Evolutionary conservation across 768 basidiomycete species (phyloP).

Genomic region (Rhodotorula toruloides): DNA sequence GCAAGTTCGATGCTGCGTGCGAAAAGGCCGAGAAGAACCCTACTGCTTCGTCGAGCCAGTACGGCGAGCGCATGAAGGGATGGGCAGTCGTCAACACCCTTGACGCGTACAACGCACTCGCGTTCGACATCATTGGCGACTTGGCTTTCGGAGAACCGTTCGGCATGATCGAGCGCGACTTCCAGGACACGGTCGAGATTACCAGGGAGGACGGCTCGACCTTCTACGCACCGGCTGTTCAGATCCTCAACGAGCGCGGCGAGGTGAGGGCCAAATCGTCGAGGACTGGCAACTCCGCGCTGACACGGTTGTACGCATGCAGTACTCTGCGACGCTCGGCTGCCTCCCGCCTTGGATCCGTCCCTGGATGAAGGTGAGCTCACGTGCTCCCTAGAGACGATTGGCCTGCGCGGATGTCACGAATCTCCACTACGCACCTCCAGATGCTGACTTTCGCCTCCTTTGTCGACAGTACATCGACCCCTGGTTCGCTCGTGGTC

Average conservation of each 20-base stretch:
- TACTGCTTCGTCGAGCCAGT: conserved; percentile 62
- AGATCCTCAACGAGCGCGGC: conserved; percentile 78
- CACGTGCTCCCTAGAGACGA: too few species aligned
- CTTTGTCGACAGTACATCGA: not conserved
- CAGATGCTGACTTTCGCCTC: too few species aligned
- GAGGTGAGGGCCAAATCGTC: too few species aligned
- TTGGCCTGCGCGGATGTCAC: too few species aligned
- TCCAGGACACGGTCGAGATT: conserved; percentile 51
- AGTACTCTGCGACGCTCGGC: conserved; percentile 76
- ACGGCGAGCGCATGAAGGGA: conserved; percentile 36
- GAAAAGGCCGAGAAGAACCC: conserved; percentile 46
- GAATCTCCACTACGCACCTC: too few species aligned
- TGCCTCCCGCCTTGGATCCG: conserved; percentile 65
- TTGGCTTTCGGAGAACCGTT: conserved; percentile 82
- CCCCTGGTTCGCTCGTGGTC: conserved; percentile 64
- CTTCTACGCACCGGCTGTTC: conserved; percentile 61
- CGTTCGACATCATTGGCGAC: conserved; percentile 60
- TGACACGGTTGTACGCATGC: too few species aligned
- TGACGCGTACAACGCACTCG: conserved; percentile 55
- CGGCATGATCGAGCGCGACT: conserved; percentile 72
- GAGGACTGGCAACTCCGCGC: too few species aligned
- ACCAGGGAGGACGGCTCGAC: conserved; percentile 47
- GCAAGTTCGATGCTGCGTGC: conserved; percentile 68
- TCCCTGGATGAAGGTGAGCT: conserved; percentile 38
- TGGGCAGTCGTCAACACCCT: conserved; percentile 51